Evolutionary conservation across 179 eudicot species (phyloP).

Genomic region (Beta macrorhiza): DNA sequence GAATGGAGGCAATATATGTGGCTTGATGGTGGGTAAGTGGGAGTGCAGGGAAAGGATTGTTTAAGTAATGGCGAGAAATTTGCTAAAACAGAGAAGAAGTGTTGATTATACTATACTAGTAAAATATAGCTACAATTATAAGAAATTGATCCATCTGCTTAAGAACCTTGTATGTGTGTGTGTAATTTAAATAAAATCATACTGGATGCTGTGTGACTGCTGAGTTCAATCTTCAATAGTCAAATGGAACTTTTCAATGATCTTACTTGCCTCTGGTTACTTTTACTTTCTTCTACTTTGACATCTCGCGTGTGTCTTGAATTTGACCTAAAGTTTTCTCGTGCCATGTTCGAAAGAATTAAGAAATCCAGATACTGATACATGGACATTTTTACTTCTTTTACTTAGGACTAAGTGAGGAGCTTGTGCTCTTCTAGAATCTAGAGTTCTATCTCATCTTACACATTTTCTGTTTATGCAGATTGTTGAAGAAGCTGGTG

Average conservation of each 20-base stretch:
- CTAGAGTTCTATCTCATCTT: slow-evolving; percentile 6
- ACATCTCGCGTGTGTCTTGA: background rate
- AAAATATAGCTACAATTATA: background rate
- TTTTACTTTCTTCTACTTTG: background rate
- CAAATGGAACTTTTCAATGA: background rate
- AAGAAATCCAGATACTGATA: background rate
- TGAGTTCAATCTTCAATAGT: background rate
- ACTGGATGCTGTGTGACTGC: no score
- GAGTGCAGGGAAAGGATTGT: background rate
- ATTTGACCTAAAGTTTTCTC: background rate
- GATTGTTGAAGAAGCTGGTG: slow-evolving; percentile 99
- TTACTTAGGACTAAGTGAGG: background rate
- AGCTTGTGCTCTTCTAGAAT: slow-evolving; percentile 12
- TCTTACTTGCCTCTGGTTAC: background rate
- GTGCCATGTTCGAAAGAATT: background rate
- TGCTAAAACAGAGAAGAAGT: background rate
- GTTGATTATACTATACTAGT: background rate
- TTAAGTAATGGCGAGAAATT: background rate
- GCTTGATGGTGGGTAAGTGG: background rate
- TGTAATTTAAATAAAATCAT: background rate
- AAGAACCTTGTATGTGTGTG: background rate
- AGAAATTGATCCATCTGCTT: background rate
- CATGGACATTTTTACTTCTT: background rate
- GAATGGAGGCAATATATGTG: background rate
- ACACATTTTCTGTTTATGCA: slow-evolving; percentile 28